Base-by-base conservation (phyloP, 805 yeast genomes). In the Scheffersomyces amazonensis region DNA sequence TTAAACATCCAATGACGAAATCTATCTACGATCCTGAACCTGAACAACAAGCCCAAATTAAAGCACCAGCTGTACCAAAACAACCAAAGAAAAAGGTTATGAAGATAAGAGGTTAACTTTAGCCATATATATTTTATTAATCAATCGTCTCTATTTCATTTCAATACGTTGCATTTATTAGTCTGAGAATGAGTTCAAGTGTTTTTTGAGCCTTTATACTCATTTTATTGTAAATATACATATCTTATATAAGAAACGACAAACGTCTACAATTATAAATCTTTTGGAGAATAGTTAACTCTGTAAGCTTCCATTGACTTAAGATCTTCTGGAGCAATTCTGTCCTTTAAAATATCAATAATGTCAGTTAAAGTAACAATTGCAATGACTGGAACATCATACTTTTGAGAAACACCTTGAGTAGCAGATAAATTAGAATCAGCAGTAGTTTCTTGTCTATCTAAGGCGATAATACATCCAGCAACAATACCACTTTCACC, bases 401-500 rank as follows among this genome's bases (percentile, higher is more conserved):
- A 83, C 55, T 73, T 77, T 53, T 79, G 69, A 36, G 86, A 68
- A 19, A 91, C 93, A 16, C 81, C 80, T 58, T 83, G 83, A 4
- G 96, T 87, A 34, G 98, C 95, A 49, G 93, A 83, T 28, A 16
- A 31, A 50, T 71, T 61, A 29, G 81, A 71, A 50, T 80, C 83
- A 22, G 71, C 76, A 25, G 86, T 83, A 34, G 93, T 81, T 68
- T 93, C 99, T 71, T 90, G 95, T 73, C 99, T 83, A 63, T 93
- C 99, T 50, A 93, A 76, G 6, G 96, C 96, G 55, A 93, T 87
- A 43, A 89, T 82, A 40, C 88, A 78, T 7, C 95, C 98, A 33
- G 81, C 86, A 16, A 88, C 83, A 11, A 66, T 54, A 34, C 96
- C 99, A 24, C 76, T 69, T 48, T 81, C 91, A 18, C 54, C 64